These are phyloP conservation scores for Fraxinus floribunda DNA, from an alignment of 305 asterid genomes.

Conservation along the genomic window DNA sequence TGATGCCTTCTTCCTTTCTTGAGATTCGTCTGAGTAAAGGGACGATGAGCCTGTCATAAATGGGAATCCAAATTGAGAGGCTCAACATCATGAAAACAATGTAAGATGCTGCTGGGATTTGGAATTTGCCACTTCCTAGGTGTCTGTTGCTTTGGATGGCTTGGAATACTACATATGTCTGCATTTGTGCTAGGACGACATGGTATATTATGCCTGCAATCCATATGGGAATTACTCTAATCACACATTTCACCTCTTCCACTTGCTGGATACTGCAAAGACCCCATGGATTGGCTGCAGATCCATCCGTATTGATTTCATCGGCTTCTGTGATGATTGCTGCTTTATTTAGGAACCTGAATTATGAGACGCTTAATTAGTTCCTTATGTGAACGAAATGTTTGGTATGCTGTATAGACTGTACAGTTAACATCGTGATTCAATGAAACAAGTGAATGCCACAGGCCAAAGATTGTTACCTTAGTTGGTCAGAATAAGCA, in stretches of 20 bases:
- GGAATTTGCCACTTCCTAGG: slow-evolving; percentile 29
- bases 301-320: slow-evolving; percentile 42
- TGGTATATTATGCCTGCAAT: slow-evolving; percentile 41
- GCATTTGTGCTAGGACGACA: slow-evolving; percentile 35
- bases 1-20: slow-evolving; percentile 46
- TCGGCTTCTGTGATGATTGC: slow-evolving; percentile 49
- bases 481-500: slow-evolving; percentile 56
- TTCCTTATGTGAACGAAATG: slow-evolving; percentile 3
- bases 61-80: slow-evolving; percentile 45
- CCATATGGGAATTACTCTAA: slow-evolving; percentile 53
- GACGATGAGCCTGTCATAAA: slow-evolving; percentile 43
- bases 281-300: slow-evolving; percentile 53
- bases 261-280: slow-evolving; percentile 56
- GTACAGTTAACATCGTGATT: not conserved
- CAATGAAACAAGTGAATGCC: not conserved
- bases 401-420: not conserved
- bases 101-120: slow-evolving; percentile 53
- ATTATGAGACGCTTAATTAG: not conserved
- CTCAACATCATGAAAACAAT: slow-evolving; percentile 45
- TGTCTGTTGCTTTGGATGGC: slow-evolving; percentile 51
- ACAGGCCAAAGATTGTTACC: slow-evolving; percentile 35
- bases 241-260: slow-evolving; percentile 56
- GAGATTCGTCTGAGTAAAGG: slow-evolving; percentile 45
- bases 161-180: slow-evolving; percentile 45
- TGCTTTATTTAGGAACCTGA: slow-evolving; percentile 62